A percentile compares a stretch with the other conserved stretches of the same genome.
Evolutionary conservation across 2,329 filamentous ascomycete genomes (phyloP).

Genomic region (Fusarium sp.): DNA sequence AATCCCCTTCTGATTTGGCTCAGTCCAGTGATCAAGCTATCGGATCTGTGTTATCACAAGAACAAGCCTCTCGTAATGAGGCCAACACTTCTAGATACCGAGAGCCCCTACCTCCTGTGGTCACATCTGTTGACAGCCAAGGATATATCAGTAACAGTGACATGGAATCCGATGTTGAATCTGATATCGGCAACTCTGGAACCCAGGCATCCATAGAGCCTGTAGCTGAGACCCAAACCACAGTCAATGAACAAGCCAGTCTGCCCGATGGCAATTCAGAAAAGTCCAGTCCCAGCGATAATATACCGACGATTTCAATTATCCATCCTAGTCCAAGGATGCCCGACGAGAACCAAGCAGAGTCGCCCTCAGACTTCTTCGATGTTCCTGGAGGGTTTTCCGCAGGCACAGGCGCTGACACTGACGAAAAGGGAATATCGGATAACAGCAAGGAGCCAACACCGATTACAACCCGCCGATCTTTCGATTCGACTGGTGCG

Average conservation of each 20-base stretch:
- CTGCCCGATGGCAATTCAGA: not conserved
- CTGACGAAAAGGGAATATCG: slow-evolving; percentile 7
- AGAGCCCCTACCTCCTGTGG: slow-evolving; percentile 76
- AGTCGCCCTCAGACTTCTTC: slow-evolving; percentile 54
- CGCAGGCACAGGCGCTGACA: slow-evolving; percentile 48
- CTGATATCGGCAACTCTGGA: slow-evolving; percentile 10
- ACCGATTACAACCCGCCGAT: slow-evolving; percentile 27
- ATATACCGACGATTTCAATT: slow-evolving; percentile 59
- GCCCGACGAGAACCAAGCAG: slow-evolving; percentile 29
- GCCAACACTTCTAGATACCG: slow-evolving; percentile 69
- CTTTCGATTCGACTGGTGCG: slow-evolving; percentile 34
- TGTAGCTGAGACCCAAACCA: slow-evolving; percentile 6
- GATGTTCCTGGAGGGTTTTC: slow-evolving; percentile 72
- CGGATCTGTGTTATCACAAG: slow-evolving; percentile 66
- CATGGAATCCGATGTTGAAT: slow-evolving; percentile 51
- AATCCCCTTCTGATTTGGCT: slow-evolving; percentile 50
- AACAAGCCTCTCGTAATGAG: slow-evolving; percentile 64
- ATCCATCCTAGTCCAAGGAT: slow-evolving; percentile 58
- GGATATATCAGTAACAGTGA: slow-evolving; percentile 71
- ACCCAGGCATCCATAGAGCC: not conserved
- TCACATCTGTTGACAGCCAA: slow-evolving; percentile 75
- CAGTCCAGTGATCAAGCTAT: slow-evolving; percentile 71
- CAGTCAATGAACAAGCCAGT: not conserved
- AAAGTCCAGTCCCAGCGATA: slow-evolving; percentile 16
- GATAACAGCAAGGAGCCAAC: slow-evolving; percentile 11